Percentiles rank a stretch among this genome's conserved stretches.
Evolutionary conservation across 345 rosid species (phyloP).

Genomic region (Noccaea bulbosa): DNA sequence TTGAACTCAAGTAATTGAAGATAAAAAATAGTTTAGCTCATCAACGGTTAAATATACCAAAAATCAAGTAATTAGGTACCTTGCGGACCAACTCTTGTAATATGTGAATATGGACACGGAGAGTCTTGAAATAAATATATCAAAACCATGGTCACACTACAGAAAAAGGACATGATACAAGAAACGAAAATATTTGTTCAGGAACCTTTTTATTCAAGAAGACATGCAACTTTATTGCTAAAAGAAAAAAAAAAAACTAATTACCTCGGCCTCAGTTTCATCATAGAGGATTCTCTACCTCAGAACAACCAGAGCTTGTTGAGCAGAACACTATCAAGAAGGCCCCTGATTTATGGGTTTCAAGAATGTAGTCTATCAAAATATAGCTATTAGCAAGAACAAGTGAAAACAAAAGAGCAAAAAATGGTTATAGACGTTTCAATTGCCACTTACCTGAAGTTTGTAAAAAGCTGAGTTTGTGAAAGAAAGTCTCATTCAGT

Average conservation of each 20-base stretch:
- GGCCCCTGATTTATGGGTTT: constrained; percentile 71
- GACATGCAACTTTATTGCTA: constrained; percentile 4
- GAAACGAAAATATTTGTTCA: not conserved
- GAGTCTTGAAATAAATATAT: constrained; percentile 82
- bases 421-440: not conserved
- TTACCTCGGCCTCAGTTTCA: constrained; percentile 99
- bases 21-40: constrained; percentile 36
- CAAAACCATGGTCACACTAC: constrained; percentile 97
- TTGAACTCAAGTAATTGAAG: constrained; percentile 39
- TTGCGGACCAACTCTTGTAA: constrained; percentile 99
- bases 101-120: constrained; percentile 85
- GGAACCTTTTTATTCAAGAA: not conserved
- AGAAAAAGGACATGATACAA: constrained; percentile 28
- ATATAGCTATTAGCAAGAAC: constrained; percentile 22
- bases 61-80: constrained; percentile 51
- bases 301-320: constrained; percentile 84
- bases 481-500: constrained; percentile 93
- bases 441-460: constrained; percentile 64
- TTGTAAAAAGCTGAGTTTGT: constrained; percentile 89
- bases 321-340: constrained; percentile 93
- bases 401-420: constrained; percentile 23
- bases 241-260: not conserved
- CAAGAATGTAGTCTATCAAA: constrained; percentile 84
- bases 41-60: constrained; percentile 13
- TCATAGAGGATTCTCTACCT: constrained; percentile 96